A percentile compares a stretch with the other conserved stretches of the same genome.
These are phyloP conservation scores for Jackrogersella multiformis DNA, from an alignment of 495 filamentous ascomycete genomes.

Conservation along the genomic window DNA sequence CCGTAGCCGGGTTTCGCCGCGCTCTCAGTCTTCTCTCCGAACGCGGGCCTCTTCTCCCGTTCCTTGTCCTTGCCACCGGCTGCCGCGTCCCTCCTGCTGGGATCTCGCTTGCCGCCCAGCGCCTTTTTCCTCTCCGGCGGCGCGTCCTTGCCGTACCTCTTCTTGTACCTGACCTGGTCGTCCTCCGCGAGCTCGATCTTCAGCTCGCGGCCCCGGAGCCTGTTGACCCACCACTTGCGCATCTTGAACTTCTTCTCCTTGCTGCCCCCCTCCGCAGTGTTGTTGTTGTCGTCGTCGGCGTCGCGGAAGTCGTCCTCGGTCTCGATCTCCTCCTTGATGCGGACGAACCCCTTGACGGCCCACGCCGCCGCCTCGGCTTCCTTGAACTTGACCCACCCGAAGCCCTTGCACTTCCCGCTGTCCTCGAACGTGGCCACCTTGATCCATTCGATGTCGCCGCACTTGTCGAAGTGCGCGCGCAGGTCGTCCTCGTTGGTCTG, in stretches of 20 bases:
- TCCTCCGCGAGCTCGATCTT: constrained; percentile 95
- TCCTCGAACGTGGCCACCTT: constrained; percentile 97
- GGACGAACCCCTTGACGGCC: constrained; percentile 84
- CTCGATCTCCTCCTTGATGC: constrained; percentile 64
- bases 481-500: constrained; percentile 84
- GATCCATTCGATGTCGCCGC: constrained; percentile 79
- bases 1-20: constrained; percentile 48
- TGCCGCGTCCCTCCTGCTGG: constrained; percentile 11
- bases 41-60: constrained; percentile 26
- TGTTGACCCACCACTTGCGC: constrained; percentile 83
- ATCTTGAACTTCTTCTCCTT: constrained; percentile 63
- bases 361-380: constrained; percentile 75
- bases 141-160: constrained; percentile 82
- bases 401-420: constrained; percentile 96
- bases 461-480: constrained; percentile 79
- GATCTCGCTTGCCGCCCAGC: constrained; percentile 16
- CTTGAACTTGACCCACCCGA: constrained; percentile 91
- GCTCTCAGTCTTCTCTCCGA: constrained; percentile 33
- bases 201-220: constrained; percentile 77
- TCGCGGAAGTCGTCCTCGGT: constrained; percentile 67
- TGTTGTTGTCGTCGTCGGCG: constrained; percentile 57
- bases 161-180: constrained; percentile 84
- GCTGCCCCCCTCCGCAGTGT: constrained; percentile 46
- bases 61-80: constrained; percentile 2
- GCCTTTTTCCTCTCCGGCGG: constrained; percentile 43